A percentile compares a stretch with the other conserved stretches of the same genome.
These are phyloP conservation scores for Platismatia glauca DNA, from an alignment of 495 filamentous ascomycete species.

Conservation along the genomic window DNA sequence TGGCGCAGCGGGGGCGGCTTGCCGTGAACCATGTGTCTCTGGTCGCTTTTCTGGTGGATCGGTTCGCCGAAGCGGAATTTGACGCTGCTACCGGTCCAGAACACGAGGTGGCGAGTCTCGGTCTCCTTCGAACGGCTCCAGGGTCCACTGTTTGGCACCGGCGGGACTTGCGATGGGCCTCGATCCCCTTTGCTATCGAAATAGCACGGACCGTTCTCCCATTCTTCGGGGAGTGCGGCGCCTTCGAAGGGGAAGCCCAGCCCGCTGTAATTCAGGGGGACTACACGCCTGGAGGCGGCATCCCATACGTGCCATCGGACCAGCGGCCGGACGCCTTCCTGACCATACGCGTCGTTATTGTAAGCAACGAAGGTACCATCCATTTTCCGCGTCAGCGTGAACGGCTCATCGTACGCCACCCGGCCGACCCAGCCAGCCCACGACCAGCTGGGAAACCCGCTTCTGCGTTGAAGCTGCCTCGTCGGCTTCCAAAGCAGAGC, in stretches of 20 bases:
- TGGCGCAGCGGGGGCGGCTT: not conserved
- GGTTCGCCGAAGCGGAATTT: slow-evolving; percentile 1
- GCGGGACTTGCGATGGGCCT: not conserved
- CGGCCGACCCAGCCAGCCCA: slow-evolving; percentile 14
- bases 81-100: slow-evolving; percentile 2
- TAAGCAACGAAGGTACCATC: not conserved
- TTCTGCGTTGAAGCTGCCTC: not conserved
- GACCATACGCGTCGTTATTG: not conserved
- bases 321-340: slow-evolving; percentile 2
- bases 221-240: slow-evolving; percentile 2
- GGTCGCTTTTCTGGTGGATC: slow-evolving; percentile 2
- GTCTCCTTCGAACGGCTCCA: not conserved
- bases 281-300: not conserved
- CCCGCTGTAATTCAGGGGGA: slow-evolving; percentile 1
- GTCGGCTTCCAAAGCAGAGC: slow-evolving; percentile 10
- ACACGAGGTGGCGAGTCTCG: not conserved
- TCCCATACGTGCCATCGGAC: slow-evolving; percentile 4
- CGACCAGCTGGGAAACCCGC: slow-evolving; percentile 11
- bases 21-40: not conserved
- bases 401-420: slow-evolving; percentile 8
- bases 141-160: not conserved
- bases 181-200: slow-evolving; percentile 1
- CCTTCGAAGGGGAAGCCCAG: slow-evolving; percentile 8
- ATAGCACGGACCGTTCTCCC: slow-evolving; percentile 1
- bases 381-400: slow-evolving; percentile 3